Base-by-base conservation (phyloP, 1,284 basidiomycete species). In the Cystobasidiaceae sp. region DNA sequence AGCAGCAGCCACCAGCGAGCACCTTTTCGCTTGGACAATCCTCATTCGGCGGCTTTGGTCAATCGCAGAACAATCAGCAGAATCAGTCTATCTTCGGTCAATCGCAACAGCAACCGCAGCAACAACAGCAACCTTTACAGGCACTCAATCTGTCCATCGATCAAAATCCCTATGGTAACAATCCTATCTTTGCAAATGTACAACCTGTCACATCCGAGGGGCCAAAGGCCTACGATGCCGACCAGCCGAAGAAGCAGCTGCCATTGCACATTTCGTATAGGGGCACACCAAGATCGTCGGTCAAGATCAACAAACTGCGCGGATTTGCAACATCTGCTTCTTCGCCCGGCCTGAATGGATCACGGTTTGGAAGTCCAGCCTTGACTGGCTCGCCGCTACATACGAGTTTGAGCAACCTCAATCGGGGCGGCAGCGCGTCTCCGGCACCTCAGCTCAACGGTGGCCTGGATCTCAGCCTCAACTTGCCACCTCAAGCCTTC, bases 131-230 rank as follows among this genome's bases (percentile, higher is more conserved):
- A 28, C 70, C 71, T 30, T 23, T 55, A 9, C 68, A 67, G 21
- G 41, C 61, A 13, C 63, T 69, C 25, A 49, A 56, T 19, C 44
- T 59, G 6, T 66, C 62, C 15, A 64, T 69, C 73, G 87, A 88
- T 50, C 86, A 92, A 74, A 82, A 83, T 72, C 93, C 94, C 0
- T 93, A 97, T 75, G 89, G 88, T 44, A 83, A 85, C 66, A 92
- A 90, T 74, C 79, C 79, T 17, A 75, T 84, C 43, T 83, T 84
- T 69, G 52, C 59, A 55, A 73, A 66, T 69, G 67, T 37, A 63
- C 63, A n/a, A 69, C 27, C 74, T 71, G 54, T 71, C 72, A 56
- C 74, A 17, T 75, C 75, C 68, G 71, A 71, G 11, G 74, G 74
- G 58, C 74, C 75, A 60, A 74, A 73, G 67, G 73, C 77, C 49